Evolutionary conservation across 768 basidiomycete species (phyloP), one percentile per base, ranked within the genome.

Genomic region (Tricholoma flavovirens): DNA sequence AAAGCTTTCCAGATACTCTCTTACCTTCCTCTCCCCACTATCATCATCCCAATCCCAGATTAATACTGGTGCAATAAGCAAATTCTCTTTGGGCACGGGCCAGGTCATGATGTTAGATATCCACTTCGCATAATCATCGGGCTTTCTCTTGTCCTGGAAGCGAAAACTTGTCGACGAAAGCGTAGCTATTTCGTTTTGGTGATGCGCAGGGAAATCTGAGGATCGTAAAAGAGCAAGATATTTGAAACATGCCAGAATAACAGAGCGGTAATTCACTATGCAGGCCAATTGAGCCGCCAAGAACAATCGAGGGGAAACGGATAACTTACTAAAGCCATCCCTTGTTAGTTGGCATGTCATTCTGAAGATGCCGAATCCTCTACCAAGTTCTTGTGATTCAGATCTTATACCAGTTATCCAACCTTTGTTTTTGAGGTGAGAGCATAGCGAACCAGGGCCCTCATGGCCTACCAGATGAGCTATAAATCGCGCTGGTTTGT

Each of bases 291-390:
- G 15, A 42, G 12, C 21, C 4, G 6, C 33, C 8, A 32, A 21
- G 17, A 35, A 56, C 32, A 26, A 14, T 33, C 49, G 22, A 54
- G 40, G 38, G 8, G 30, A 60, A 35, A 56, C 30, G 36, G 29
- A 33, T 33, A 29, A 77, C 89, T 64, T 66, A 95, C 93, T 78
- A 56, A 96, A 88, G 1, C 97, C 97, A 56, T 90, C 85, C 35
- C 81, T 77, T 0, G 97, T 97, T 60, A 99, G 71, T 63, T 88
- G 73, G 21, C 89, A 75, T 1, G 84, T 87, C n/a, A 90, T 69
- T 67, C 90, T 94, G 74, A 97, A 91, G 78, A 91, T 87, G 38
- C 86, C 88, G 66, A 98, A 93, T 0, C 93, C 92, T 59, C 90
- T 81, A 17, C 81, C 90, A 5, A 91, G 78, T 32, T 77, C 73